Evolutionary conservation across 495 filamentous ascomycete genomes (phyloP).

Genomic region (Tuber melanosporum): DNA sequence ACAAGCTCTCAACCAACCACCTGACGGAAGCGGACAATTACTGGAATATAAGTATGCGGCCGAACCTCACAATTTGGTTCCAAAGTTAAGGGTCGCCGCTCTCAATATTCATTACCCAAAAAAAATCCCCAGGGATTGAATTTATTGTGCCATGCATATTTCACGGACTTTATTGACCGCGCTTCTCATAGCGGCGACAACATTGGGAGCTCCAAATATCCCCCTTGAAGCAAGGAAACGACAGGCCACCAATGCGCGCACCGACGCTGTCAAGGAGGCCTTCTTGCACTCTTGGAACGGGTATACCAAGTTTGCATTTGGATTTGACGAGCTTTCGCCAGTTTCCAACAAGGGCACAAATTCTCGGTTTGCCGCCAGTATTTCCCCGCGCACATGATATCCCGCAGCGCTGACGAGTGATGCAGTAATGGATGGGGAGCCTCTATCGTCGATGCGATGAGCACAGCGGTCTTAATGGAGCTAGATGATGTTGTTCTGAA

Average conservation of each 20-base stretch:
- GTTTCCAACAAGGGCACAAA: constrained; percentile 59
- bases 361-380: constrained; percentile 53
- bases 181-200: constrained; percentile 10
- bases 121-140: neutral
- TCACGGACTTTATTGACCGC: constrained; percentile 8
- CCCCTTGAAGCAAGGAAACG: constrained; percentile 12
- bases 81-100: neutral
- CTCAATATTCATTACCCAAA: neutral
- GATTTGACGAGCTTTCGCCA: constrained; percentile 68
- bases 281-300: constrained; percentile 76
- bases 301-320: constrained; percentile 73
- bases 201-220: constrained; percentile 16
- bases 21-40: neutral
- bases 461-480: constrained; percentile 72
- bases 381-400: constrained; percentile 10
- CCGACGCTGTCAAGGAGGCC: constrained; percentile 63
- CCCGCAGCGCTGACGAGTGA: constrained; percentile 8
- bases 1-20: neutral
- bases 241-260: constrained; percentile 41
- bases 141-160: neutral
- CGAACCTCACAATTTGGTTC: neutral
- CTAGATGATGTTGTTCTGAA: constrained; percentile 58
- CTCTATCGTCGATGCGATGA: constrained; percentile 73
- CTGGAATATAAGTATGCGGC: neutral
- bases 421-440: constrained; percentile 81